These are phyloP conservation scores for Psophocarpus tetragonolobus DNA, from an alignment of 306 rosid species.

Conservation along the genomic window DNA sequence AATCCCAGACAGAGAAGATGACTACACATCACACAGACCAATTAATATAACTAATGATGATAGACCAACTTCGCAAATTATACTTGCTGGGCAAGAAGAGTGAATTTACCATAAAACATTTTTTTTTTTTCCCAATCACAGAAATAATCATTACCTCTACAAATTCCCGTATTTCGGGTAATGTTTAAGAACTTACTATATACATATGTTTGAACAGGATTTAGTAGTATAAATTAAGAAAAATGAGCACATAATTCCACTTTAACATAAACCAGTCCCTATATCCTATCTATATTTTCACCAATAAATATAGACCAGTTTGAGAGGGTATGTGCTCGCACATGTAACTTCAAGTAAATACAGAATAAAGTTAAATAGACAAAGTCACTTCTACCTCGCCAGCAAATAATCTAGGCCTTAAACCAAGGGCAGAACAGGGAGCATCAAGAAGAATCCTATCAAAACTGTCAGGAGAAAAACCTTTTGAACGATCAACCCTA, in stretches of 20 bases:
- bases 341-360: not conserved
- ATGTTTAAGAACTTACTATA: not conserved
- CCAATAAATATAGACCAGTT: not conserved
- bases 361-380: not conserved
- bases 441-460: slow-evolving; percentile 98
- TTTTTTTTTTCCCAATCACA: not conserved
- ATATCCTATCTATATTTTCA: not conserved
- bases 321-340: not conserved
- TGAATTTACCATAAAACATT: not conserved
- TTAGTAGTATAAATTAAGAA: not conserved
- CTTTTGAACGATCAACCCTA: slow-evolving; percentile 75
- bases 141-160: slow-evolving; percentile 2
- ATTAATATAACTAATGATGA: not conserved
- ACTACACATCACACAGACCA: slow-evolving; percentile 5
- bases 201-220: not conserved
- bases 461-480: slow-evolving; percentile 84
- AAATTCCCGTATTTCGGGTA: not conserved
- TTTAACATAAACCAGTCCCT: slow-evolving; percentile 7
- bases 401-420: slow-evolving; percentile 89
- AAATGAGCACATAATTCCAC: slow-evolving; percentile 26
- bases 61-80: slow-evolving; percentile 13
- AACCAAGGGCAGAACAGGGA: slow-evolving; percentile 97
- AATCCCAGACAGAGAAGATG: not conserved
- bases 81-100: not conserved
- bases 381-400: slow-evolving; percentile 66